Evolutionary conservation across 2,329 filamentous ascomycete genomes (phyloP), one percentile per base, ranked within the genome.

Genomic region (Scolecobasidium constrictum): DNA sequence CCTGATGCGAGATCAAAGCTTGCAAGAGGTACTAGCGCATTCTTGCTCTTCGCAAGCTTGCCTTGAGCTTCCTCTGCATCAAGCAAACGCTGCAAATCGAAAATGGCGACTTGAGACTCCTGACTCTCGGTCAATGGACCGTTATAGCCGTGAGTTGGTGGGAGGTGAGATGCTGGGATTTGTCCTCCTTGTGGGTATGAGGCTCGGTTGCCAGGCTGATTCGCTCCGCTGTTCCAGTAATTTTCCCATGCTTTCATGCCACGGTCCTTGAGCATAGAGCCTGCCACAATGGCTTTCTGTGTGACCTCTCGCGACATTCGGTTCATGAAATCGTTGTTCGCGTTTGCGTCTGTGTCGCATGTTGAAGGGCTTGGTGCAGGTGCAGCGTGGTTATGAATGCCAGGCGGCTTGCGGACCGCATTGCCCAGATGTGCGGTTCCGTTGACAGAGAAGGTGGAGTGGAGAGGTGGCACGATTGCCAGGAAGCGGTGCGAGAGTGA

Each of bases 221-320:
- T 85, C 75, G 2, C n/a, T 7, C 26, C 22, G 11, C 62, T 62
- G 46, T 83, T 86, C 76, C 83, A 87, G 62, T 92, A 90, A 53
- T 73, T 81, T 54, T 86, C 86, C 74, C 83, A 86, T 7, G 81
- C 80, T 56, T 86, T 80, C 54, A 78, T 70, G 17, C 84, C 78
- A 56, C 87, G 83, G 54, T 87, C 83, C 3, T 82, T 79, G 43
- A 86, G 75, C 78, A 82, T 87, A 50, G 75, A 81, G 19, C 79
- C 82, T 16, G 80, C 78, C 46, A 83, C 78, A 35, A 87, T 82
- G 34, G 86, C 66, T 53, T 86, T 83, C 54, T 90, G 84, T 0
- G 84, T 84, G 2, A 83, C 81, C 56, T 86, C 83, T 47, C 85
- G 77, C 63, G 86, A 82, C 42, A 88, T 73, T 50, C 83, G 82